Evolutionary conservation across 2,329 filamentous ascomycete species (phyloP).

Genomic region (Penicillium capsulatum): DNA sequence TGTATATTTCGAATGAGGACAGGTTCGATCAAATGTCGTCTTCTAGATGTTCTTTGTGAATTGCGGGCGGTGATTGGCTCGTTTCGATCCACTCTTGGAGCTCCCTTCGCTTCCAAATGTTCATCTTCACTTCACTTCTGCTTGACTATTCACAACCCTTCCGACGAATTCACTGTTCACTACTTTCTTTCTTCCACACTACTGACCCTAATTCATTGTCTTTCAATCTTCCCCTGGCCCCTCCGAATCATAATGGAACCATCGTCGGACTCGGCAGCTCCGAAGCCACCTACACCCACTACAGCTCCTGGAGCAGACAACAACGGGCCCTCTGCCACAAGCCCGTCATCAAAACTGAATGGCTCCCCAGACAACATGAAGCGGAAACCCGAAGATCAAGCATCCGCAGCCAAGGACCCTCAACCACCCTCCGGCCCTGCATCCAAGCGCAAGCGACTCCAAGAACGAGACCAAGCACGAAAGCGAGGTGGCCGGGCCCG

Average conservation of each 20-base stretch:
- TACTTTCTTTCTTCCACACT: too few species aligned
- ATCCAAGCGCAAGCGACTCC: constrained; percentile 38
- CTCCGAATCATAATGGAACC: constrained; percentile 6
- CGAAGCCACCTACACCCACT: constrained; percentile 1
- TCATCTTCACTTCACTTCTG: too few species aligned
- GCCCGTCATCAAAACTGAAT: constrained; percentile 6
- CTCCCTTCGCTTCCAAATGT: constrained; percentile 1
- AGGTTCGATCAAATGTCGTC: too few species aligned
- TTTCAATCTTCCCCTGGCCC: background rate
- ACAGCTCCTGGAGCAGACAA: background rate
- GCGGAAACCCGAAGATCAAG: constrained; percentile 27
- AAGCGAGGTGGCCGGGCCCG: constrained; percentile 37
- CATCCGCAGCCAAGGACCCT: constrained; percentile 18
- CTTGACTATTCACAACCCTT: background rate
- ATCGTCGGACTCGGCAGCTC: constrained; percentile 6
- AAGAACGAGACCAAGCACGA: constrained; percentile 39
- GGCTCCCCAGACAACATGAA: constrained; percentile 25
- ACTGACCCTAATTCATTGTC: background rate
- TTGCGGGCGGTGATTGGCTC: constrained; percentile 1
- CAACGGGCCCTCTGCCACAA: constrained; percentile 2
- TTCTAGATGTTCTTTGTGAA: too few species aligned
- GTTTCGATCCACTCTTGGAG: background rate
- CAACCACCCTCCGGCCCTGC: constrained; percentile 26
- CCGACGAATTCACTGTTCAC: background rate
- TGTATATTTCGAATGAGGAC: too few species aligned